These are phyloP conservation scores for Lolium rigidum DNA, from an alignment of 176 grass and related monocot species.

Conservation along the genomic window DNA sequence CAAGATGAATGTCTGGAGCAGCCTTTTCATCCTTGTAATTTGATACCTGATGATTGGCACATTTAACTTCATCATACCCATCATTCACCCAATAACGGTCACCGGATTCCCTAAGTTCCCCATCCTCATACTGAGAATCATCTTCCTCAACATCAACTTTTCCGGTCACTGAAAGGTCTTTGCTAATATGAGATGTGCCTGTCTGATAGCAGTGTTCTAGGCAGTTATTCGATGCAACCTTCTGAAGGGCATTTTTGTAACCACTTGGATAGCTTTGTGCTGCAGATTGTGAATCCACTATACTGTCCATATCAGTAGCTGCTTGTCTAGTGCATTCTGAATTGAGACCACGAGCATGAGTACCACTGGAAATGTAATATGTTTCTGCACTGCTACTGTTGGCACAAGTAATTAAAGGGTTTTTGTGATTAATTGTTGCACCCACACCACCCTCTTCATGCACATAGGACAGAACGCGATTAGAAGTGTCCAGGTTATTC, in stretches of 20 bases:
- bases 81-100: slow-evolving; percentile 61
- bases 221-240: slow-evolving; percentile 42
- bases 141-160: slow-evolving; percentile 70
- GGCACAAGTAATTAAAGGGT: slow-evolving; percentile 40
- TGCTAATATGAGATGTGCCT: slow-evolving; percentile 42
- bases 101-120: slow-evolving; percentile 83
- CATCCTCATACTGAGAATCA: slow-evolving; percentile 98
- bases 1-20: slow-evolving; percentile 27
- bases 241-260: slow-evolving; percentile 36
- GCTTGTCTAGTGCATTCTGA: slow-evolving; percentile 41
- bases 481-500: slow-evolving; percentile 14
- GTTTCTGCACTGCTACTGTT: slow-evolving; percentile 53
- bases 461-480: background rate
- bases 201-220: slow-evolving; percentile 40
- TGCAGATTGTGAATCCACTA: slow-evolving; percentile 43
- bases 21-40: slow-evolving; percentile 56
- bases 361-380: slow-evolving; percentile 31
- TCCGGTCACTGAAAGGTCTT: slow-evolving; percentile 39
- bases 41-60: slow-evolving; percentile 49
- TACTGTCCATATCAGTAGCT: slow-evolving; percentile 25
- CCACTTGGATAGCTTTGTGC: slow-evolving; percentile 35
- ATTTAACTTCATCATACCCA: slow-evolving; percentile 55
- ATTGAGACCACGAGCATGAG: slow-evolving; percentile 22
- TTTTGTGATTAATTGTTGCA: slow-evolving; percentile 36
- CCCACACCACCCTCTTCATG: slow-evolving; percentile 38